Evolutionary conservation across 1,284 basidiomycete species (phyloP).

Genomic region (Moesziomyces antarcticus): DNA sequence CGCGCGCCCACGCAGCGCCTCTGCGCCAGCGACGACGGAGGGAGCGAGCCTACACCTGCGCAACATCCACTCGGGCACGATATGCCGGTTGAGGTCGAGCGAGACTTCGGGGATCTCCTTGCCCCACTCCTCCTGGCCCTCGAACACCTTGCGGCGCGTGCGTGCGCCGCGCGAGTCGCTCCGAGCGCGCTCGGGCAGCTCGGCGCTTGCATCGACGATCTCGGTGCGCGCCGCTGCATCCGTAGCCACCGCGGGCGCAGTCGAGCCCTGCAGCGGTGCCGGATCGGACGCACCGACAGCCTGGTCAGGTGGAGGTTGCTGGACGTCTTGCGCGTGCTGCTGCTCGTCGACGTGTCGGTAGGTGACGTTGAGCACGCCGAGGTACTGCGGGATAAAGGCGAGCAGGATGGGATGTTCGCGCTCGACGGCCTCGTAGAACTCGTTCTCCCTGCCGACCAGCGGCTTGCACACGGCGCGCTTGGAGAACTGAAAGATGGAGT

Average conservation of each 20-base stretch:
- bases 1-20: slow-evolving; percentile 1
- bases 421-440: slow-evolving; percentile 98
- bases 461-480: slow-evolving; percentile 99
- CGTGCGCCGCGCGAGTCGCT: slow-evolving; percentile 19
- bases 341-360: slow-evolving; percentile 71
- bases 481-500: slow-evolving; percentile 97
- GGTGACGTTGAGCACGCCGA: slow-evolving; percentile 97
- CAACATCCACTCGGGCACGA: slow-evolving; percentile 89
- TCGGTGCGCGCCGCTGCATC: slow-evolving; percentile 1
- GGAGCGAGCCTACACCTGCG: slow-evolving; percentile 58
- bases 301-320: background rate
- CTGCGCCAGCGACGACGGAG: background rate
- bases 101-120: slow-evolving; percentile 76
- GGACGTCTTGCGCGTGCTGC: slow-evolving; percentile 7
- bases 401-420: slow-evolving; percentile 88
- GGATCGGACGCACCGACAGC: slow-evolving; percentile 3
- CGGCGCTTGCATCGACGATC: background rate
- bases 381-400: slow-evolving; percentile 92
- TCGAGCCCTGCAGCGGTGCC: background rate
- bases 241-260: too few species aligned
- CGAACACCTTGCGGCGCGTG: slow-evolving; percentile 59
- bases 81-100: slow-evolving; percentile 91
- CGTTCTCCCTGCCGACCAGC: slow-evolving; percentile 92
- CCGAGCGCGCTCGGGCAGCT: slow-evolving; percentile 7
- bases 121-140: slow-evolving; percentile 60